Conservation (phyloP, 2,329 filamentous ascomycete genomes). For the Didymella pomorum region DNA sequence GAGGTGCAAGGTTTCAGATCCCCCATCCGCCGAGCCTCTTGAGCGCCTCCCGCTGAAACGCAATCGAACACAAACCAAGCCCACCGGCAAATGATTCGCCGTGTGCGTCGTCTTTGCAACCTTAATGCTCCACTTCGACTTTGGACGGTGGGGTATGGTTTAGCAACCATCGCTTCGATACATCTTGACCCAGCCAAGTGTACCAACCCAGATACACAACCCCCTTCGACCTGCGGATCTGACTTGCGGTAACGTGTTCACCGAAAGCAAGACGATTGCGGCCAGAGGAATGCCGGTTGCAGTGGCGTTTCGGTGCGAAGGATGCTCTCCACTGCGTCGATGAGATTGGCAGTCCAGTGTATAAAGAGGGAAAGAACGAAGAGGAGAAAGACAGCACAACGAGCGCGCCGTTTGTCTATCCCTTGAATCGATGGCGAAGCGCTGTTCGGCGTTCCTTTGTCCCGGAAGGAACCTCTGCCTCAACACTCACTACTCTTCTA, state of each 20-base stretch:
- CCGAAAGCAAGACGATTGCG: background rate
- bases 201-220: background rate
- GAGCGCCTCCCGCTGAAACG: background rate
- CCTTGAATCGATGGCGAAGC: background rate
- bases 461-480: constrained; percentile 3
- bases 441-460: background rate
- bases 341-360: background rate
- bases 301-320: constrained; percentile 9
- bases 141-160: too few relatives aligned
- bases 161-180: background rate
- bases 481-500: too few relatives aligned
- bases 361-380: background rate
- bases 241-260: background rate
- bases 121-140: background rate
- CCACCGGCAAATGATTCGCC: constrained; percentile 1
- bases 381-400: background rate
- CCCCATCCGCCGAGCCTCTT: background rate
- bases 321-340: background rate
- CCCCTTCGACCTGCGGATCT: background rate
- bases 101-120: background rate
- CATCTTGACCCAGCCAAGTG: background rate
- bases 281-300: constrained; percentile 4
- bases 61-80: background rate
- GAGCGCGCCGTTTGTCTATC: background rate
- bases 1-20: background rate